Conservation (phyloP, 2,329 filamentous ascomycete species). For the Blastomyces emzantsi region DNA sequence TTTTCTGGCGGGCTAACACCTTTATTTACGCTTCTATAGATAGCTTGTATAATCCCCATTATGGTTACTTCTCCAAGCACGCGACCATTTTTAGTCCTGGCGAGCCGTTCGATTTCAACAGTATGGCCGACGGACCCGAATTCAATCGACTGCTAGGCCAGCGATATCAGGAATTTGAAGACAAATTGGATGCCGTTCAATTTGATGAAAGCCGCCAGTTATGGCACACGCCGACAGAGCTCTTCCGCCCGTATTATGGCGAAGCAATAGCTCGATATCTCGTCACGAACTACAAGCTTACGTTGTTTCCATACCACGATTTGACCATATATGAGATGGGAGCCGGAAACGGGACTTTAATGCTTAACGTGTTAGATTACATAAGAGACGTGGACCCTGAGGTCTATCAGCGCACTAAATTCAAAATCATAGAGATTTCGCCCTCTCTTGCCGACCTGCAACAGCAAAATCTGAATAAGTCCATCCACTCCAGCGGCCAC, state of each 20-base stretch:
- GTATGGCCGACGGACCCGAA: conserved; percentile 70
- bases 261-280: conserved; percentile 96
- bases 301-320: conserved; percentile 90
- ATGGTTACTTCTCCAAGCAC: conserved; percentile 94
- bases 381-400: conserved; percentile 82
- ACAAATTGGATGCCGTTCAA: conserved; percentile 64
- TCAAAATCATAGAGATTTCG: conserved; percentile 94
- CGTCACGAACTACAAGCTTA: conserved; percentile 90
- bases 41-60: conserved; percentile 86
- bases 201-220: conserved; percentile 74
- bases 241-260: conserved; percentile 94
- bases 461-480: conserved; percentile 56
- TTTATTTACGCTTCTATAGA: conserved; percentile 45
- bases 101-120: conserved; percentile 79
- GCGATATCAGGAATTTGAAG: conserved; percentile 85
- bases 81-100: conserved; percentile 93
- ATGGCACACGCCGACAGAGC: conserved; percentile 97
- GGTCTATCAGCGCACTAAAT: conserved; percentile 89
- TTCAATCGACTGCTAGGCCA: conserved; percentile 70
- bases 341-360: conserved; percentile 91
- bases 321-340: conserved; percentile 99
- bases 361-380: conserved; percentile 96
- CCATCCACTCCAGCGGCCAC: conserved; percentile 64
- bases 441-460: conserved; percentile 70
- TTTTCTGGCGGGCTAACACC: conserved; percentile 8